Evolutionary conservation across 1,284 basidiomycete genomes (phyloP).

Genomic region (Cystobasidium pallidum): DNA sequence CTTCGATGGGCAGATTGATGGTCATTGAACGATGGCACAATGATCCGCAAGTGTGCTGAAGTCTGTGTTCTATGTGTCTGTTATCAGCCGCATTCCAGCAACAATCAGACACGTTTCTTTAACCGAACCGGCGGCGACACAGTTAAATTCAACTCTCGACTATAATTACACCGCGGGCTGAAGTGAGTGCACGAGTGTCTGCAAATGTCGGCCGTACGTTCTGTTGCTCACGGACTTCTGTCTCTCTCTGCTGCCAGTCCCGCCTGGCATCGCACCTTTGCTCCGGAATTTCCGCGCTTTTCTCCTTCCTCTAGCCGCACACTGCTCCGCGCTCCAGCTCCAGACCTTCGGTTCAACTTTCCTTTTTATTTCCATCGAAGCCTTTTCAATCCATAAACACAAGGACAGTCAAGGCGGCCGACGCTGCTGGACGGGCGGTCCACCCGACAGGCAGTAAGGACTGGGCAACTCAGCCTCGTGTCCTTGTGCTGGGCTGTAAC

Average conservation of each 20-base stretch:
- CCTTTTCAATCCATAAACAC: background rate
- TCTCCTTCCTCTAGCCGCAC: background rate
- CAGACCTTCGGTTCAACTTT: background rate
- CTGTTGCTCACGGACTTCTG: too few species aligned
- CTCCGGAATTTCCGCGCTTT: conserved; percentile 1
- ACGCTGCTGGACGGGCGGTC: background rate
- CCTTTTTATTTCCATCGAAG: background rate
- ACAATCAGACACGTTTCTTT: background rate
- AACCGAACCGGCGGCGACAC: too few species aligned
- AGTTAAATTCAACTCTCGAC: too few species aligned
- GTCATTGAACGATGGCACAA: background rate
- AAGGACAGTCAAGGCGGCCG: background rate
- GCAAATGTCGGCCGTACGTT: too few species aligned
- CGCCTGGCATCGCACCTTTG: too few species aligned
- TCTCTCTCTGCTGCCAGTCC: too few species aligned
- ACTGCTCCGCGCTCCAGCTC: background rate
- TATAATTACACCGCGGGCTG: too few species aligned
- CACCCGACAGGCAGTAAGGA: background rate
- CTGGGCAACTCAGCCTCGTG: too few species aligned
- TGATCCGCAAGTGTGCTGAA: background rate
- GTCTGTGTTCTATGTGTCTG: background rate
- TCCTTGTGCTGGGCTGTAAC: too few species aligned
- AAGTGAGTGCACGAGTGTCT: too few species aligned
- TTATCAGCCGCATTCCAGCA: background rate
- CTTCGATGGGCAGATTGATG: background rate